Conservation (phyloP, 2,329 filamentous ascomycete genomes). For the Xylariaceae sp. region DNA sequence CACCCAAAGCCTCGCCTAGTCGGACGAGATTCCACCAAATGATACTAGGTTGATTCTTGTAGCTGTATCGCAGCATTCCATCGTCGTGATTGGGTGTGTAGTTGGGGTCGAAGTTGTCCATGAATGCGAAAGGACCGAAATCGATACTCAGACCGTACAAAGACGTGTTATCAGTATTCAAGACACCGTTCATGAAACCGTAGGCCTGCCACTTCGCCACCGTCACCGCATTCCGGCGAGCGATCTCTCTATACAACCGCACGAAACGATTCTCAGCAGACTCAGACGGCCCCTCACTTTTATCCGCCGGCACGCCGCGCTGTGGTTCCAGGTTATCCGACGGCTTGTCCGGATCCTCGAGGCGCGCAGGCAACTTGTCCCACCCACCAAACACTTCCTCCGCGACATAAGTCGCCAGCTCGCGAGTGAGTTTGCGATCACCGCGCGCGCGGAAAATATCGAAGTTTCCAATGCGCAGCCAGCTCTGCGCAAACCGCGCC, state of each 20-base stretch:
- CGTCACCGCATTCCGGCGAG: constrained; percentile 75
- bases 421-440: constrained; percentile 68
- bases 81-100: constrained; percentile 99
- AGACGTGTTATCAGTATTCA: constrained; percentile 97
- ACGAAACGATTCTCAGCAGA: constrained; percentile 80
- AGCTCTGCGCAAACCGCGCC: constrained; percentile 81
- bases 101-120: constrained; percentile 90
- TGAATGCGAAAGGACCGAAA: constrained; percentile 94
- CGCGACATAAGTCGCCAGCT: constrained; percentile 74
- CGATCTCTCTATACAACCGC: constrained; percentile 81
- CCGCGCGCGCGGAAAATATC: constrained; percentile 81
- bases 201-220: constrained; percentile 96
- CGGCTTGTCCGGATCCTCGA: constrained; percentile 48
- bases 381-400: constrained; percentile 86
- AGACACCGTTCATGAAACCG: constrained; percentile 97
- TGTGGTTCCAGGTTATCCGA: constrained; percentile 40
- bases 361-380: constrained; percentile 67
- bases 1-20: constrained; percentile 81
- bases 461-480: constrained; percentile 93
- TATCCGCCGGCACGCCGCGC: constrained; percentile 50
- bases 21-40: constrained; percentile 99
- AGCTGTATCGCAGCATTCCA: constrained; percentile 77
- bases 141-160: constrained; percentile 85
- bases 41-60: constrained; percentile 88
- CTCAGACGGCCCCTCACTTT: constrained; percentile 61